A percentile compares a stretch with the other conserved stretches of the same genome.
Evolutionary conservation across 768 basidiomycete species (phyloP).

Genomic region (Arthromyces matolae): DNA sequence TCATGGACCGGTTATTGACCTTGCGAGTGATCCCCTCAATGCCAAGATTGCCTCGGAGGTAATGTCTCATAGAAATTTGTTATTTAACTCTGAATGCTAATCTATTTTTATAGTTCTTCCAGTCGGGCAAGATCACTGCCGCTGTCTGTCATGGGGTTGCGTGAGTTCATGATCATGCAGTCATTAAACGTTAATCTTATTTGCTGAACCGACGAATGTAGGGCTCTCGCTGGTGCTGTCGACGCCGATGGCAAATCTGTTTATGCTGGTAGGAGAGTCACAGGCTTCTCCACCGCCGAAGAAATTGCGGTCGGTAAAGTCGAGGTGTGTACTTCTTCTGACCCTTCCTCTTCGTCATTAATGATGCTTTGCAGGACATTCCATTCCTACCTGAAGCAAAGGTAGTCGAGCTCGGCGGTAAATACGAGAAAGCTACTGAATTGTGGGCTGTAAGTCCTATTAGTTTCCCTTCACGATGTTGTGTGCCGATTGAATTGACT

Average conservation of each 20-base stretch:
- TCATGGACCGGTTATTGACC: conserved; percentile 74
- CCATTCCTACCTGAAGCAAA: conserved; percentile 73
- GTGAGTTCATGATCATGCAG: conserved; percentile 33
- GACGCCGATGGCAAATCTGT: conserved; percentile 60
- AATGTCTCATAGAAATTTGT: conserved; percentile 12
- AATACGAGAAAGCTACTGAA: conserved; percentile 53
- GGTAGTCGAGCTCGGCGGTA: conserved; percentile 61
- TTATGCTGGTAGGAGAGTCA: conserved; percentile 52
- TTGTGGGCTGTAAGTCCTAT: conserved; percentile 49
- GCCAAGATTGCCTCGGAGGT: conserved; percentile 55
- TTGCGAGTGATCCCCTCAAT: conserved; percentile 54
- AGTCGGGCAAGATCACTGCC: conserved; percentile 57
- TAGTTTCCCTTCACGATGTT: neutral
- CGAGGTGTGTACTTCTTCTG: conserved; percentile 30
- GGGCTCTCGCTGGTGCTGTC: conserved; percentile 57
- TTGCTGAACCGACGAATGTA: conserved; percentile 14
- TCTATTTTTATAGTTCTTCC: conserved; percentile 57
- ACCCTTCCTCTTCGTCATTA: too few relatives aligned
- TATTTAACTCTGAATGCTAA: conserved; percentile 1
- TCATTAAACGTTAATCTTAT: too few relatives aligned
- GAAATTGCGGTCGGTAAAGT: conserved; percentile 47
- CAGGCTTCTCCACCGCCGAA: conserved; percentile 72
- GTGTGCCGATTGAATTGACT: neutral
- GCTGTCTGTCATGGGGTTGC: conserved; percentile 84
- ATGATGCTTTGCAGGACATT: conserved; percentile 44